Evolutionary conservation across 257 asterid genomes (phyloP).

Genomic region (Anisodus acutangulus): DNA sequence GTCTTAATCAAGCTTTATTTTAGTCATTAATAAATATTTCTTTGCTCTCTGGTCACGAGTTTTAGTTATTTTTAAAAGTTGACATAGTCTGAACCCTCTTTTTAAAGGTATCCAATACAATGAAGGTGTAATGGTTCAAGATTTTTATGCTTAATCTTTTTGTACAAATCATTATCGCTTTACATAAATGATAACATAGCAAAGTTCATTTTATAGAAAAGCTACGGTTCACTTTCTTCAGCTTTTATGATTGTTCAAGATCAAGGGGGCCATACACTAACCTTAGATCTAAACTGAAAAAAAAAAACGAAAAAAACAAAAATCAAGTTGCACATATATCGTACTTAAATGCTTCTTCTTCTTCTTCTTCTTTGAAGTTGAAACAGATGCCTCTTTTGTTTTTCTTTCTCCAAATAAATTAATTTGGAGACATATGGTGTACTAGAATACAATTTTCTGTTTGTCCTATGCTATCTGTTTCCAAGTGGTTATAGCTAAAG

Average conservation of each 20-base stretch:
- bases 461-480: slow-evolving; percentile 11
- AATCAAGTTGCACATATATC: background rate
- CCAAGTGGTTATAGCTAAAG: background rate
- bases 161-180: background rate
- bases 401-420: too few relatives aligned
- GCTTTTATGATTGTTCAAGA: background rate
- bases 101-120: slow-evolving; percentile 7
- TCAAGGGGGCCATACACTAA: slow-evolving; percentile 7
- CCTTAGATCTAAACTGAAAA: background rate
- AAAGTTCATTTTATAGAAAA: slow-evolving; percentile 25
- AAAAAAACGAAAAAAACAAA: background rate
- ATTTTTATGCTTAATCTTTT: slow-evolving; percentile 31
- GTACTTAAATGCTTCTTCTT: background rate
- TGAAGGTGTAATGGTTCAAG: slow-evolving; percentile 29
- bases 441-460: background rate
- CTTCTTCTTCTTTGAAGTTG: background rate
- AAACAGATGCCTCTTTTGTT: background rate
- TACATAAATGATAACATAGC: slow-evolving; percentile 20
- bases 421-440: too few relatives aligned
- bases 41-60: background rate
- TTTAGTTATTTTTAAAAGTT: background rate
- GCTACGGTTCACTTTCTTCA: background rate
- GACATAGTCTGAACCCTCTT: background rate
- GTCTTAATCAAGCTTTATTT: slow-evolving; percentile 28
- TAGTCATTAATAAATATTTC: background rate